Base-by-base conservation (phyloP, 257 asterid species). In the Solanum chilense region DNA sequence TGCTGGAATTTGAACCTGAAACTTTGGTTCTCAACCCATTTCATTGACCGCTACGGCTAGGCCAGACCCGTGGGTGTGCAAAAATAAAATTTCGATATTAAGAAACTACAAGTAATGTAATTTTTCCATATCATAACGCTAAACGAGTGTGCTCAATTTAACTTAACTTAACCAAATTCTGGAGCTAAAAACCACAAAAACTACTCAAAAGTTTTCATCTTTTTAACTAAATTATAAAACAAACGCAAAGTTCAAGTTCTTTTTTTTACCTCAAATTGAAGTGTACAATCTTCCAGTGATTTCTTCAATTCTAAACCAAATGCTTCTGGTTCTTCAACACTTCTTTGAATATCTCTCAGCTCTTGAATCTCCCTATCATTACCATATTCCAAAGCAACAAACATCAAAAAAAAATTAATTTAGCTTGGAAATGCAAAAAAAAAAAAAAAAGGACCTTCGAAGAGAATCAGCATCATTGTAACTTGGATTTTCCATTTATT, bases 211-310 rank as follows among this genome's bases (percentile, higher is more conserved):
- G 16, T 3, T 42, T 42, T 39, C 62, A 77, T 21, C 39, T 62
- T 68, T 68, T 27, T 1, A 25, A 44, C 49, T 66, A 69, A 66
- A 39, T 41, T 23, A 69, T 16, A 29, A 11, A 71, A 76, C 2
- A 41, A 25, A 7, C 1, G 13, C n/a, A 25, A 25, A 44, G n/a
- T 25, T 77, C 39, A 27, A 77, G 14, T 7, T 62, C 58, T 42
- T 41, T 29, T 76, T 44, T 69, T 64, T 31, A 95, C 99, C 96
- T 93, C 92, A 77, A 96, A 88, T 89, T 93, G 92, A 52, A 64
- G 60, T 27, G 91, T 92, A 71, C 86, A 88, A 52, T 89, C 89
- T 68, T 91, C 88, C 75, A 90, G 81, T 56, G 88, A 86, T 85
- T 90, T 87, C 87, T 91, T 92, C 90, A 81, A 86, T 70, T 89